Evolutionary conservation across 305 asterid genomes (phyloP), one percentile per base, ranked within the genome.

Genomic region (Ilex paraguariensis): DNA sequence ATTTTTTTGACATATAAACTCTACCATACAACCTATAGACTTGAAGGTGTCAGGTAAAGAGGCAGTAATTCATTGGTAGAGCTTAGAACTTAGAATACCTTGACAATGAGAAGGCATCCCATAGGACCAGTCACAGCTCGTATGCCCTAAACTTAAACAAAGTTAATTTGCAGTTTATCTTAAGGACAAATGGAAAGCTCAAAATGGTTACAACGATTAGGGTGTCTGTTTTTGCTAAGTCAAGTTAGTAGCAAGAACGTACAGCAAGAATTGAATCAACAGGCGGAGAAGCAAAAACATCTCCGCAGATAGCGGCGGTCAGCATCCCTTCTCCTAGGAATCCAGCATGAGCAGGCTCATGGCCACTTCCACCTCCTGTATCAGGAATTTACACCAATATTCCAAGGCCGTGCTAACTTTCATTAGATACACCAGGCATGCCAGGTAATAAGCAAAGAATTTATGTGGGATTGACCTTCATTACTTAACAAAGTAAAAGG

Each of bases 311-410:
- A 64, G 99, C 97, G 60, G 99, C 97, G 45, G 99, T 93, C 78
- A 93, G 85, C 99, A 93, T 93, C 71, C 99, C 99, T 75, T 93
- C 95, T 78, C 99, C 99, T 64, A 93, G 96, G 84, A 80, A 93
- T 79, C 99, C 99, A 67, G 96, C 99, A 76, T 90, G 95, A 69
- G 96, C 94, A 66, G 99, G 99, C 81, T 93, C 99, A 21, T 93
- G 99, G 60, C 99, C 99, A 75, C 99, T 93, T 73, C 99, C 99
- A 65, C 97, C 99, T 66, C 99, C 99, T 93, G 86, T 64, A 56
- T 60, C 53, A 75, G 50, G 45, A 68, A 57, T 61, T 65, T 39
- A 69, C 30, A 54, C 45, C 70, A 68, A 59, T 31, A 63, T 31
- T 55, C 21, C 49, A 53, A 62, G 57, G 60, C 66, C 51, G 1